Evolutionary conservation across 2,329 filamentous ascomycete genomes (phyloP), one percentile per base, ranked within the genome.

Genomic region (Talaromyces sp.): DNA sequence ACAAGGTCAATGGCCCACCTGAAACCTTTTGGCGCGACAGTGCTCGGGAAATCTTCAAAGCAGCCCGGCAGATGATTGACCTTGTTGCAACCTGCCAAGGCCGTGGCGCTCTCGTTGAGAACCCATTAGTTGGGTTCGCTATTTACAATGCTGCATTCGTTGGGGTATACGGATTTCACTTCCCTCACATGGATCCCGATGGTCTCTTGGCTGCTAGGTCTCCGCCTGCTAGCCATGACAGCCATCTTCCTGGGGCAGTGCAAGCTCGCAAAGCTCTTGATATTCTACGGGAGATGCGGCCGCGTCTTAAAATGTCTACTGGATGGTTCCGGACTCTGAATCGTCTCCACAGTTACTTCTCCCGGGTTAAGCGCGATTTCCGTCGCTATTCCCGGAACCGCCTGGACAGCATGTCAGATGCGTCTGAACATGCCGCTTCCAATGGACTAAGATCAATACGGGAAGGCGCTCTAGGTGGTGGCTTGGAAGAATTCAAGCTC

Each of bases 121-220:
- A 79, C 3, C 81, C 82, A 0, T 72, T 84, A 20, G 73, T 82
- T 14, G 81, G 77, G 1, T 84, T 83, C 56, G 78, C 81, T 24
- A 71, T 81, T 19, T 84, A 82, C 64, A 78, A 77, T 33, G 80
- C 80, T 20, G 76, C 77, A 0, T 78, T 82, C 45, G 68, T 78
- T 33, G 77, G 74, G 14, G 70, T 82, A 8, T 84, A 84, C 62
- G 79, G 77, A 29, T 74, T 76, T 30, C 79, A 81, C 60, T 84
- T 83, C 53, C 76, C 77, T 1, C 76, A 79, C 61, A 82, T 84
- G 80, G 82, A 84, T 52, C 74, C 76, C 0, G 75, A 81, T 8
- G 75, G 76, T 9, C 75, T 74, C 50, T 67, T 83, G 62, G 75
- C 75, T 4, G 52, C 63, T 1, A 70, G 67, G 29, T 58, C 64